Conservation (phyloP, 345 rosid species). For the Camelina hispida region DNA sequence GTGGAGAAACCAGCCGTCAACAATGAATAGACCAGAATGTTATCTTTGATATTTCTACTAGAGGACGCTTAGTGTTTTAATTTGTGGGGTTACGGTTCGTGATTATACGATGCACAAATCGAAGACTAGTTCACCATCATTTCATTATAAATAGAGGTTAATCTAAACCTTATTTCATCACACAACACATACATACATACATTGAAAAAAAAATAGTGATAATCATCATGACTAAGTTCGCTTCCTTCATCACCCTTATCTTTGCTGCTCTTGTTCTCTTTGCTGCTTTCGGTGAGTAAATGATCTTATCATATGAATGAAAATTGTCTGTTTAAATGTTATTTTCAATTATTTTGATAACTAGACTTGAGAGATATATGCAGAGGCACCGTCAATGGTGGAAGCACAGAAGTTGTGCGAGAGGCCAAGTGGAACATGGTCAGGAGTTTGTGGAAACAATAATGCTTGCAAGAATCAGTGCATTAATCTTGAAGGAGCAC, state of each 20-base stretch:
- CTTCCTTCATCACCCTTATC: too few relatives aligned
- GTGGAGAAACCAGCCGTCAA: slow-evolving; percentile 12
- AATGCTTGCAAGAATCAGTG: slow-evolving; percentile 12
- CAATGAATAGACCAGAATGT: background rate
- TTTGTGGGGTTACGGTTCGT: background rate
- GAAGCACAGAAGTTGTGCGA: slow-evolving; percentile 9
- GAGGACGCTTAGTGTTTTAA: background rate
- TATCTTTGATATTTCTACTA: background rate
- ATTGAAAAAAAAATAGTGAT: background rate
- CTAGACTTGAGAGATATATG: background rate
- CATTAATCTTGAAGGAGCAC: slow-evolving; percentile 45
- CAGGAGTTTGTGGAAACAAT: background rate
- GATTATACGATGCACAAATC: background rate
- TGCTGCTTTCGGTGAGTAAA: too few relatives aligned
- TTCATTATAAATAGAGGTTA: slow-evolving; percentile 13
- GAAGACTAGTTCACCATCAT: background rate
- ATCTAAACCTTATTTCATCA: background rate
- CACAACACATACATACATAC: background rate
- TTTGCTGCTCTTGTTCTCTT: too few relatives aligned
- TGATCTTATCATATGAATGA: background rate
- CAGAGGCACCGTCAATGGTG: slow-evolving; percentile 3
- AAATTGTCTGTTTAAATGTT: background rate
- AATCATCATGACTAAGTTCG: too few relatives aligned
- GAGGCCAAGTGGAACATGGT: background rate
- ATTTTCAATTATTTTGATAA: background rate